Conservation (phyloP, 345 rosid species). For the Syzygium aromaticum region DNA sequence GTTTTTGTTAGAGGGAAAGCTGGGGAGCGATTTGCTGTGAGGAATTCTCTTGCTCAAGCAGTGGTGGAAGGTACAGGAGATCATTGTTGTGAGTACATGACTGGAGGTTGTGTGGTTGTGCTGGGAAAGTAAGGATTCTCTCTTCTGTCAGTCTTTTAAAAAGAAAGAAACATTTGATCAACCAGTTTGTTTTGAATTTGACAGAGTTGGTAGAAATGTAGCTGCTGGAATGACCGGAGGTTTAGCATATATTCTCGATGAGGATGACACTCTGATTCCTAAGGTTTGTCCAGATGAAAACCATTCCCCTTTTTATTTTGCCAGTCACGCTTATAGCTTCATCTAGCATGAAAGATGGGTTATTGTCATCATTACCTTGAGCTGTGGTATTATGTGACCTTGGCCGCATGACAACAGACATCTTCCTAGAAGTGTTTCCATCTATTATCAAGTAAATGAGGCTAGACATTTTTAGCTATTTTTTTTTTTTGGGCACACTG, state of each 20-base stretch:
- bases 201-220: conserved; percentile 98
- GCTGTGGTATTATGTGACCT: background rate
- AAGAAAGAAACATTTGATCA: background rate
- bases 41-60: conserved; percentile 95
- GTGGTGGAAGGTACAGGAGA: conserved; percentile 99
- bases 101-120: conserved; percentile 93
- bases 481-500: background rate
- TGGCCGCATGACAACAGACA: background rate
- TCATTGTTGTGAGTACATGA: conserved; percentile 98
- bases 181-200: conserved; percentile 4
- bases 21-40: conserved; percentile 97
- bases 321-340: background rate
- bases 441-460: background rate
- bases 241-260: conserved; percentile 86
- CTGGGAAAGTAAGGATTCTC: conserved; percentile 84
- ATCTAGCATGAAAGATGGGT: background rate
- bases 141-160: background rate
- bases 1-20: conserved; percentile 92
- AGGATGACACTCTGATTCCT: conserved; percentile 73
- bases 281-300: conserved; percentile 42
- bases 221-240: conserved; percentile 99
- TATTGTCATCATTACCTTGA: background rate
- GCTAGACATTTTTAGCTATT: background rate
- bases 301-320: background rate
- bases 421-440: background rate